Conservation (phyloP, 2,329 filamentous ascomycete species). For the Aspergillus chevalieri region DNA sequence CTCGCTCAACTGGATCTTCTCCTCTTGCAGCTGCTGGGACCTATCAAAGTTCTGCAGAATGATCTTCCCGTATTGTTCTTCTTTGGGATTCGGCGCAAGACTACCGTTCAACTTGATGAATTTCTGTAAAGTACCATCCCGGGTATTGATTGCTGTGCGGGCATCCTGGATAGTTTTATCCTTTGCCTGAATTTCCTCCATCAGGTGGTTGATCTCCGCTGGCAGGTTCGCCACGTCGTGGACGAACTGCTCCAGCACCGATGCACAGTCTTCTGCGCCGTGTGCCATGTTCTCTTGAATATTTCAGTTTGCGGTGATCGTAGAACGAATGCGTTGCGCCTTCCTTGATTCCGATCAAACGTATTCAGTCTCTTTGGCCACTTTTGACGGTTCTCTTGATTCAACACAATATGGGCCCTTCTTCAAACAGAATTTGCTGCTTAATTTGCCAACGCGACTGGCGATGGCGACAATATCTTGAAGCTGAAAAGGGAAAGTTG, state of each 20-base stretch:
- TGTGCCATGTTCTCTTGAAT: conserved; percentile 34
- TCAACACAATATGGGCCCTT: too few species aligned
- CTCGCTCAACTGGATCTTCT: conserved; percentile 56
- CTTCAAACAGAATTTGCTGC: too few species aligned
- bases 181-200: conserved; percentile 62
- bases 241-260: conserved; percentile 60
- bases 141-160: conserved; percentile 50
- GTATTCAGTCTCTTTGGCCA: too few species aligned
- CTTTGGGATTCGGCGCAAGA: conserved; percentile 57
- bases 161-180: conserved; percentile 56
- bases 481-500: neutral
- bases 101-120: conserved; percentile 60
- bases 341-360: too few species aligned
- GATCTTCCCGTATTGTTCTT: conserved; percentile 54
- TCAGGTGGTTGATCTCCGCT: conserved; percentile 58
- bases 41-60: conserved; percentile 54
- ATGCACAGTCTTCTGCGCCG: conserved; percentile 54
- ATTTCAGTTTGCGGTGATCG: too few species aligned
- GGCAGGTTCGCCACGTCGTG: conserved; percentile 59
- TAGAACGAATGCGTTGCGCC: too few species aligned
- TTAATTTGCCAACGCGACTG: neutral
- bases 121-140: conserved; percentile 58
- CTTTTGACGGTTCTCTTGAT: too few species aligned
- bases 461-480: neutral
- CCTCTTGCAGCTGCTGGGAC: conserved; percentile 53